These are phyloP conservation scores for Narthecium ossifragum DNA, from an alignment of 106 monocot species.

Conservation along the genomic window DNA sequence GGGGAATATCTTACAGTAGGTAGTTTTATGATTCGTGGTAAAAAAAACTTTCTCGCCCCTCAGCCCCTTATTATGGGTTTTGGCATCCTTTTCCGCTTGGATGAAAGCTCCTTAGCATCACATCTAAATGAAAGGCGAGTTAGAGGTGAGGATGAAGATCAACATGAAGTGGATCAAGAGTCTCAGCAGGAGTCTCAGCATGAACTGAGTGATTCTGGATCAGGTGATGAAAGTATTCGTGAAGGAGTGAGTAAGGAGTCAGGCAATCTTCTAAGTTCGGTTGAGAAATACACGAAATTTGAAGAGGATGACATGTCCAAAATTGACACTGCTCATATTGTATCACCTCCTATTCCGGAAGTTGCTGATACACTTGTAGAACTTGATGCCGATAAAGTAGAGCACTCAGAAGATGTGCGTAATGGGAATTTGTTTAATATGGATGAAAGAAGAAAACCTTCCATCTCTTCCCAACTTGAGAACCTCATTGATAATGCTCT, in stretches of 20 bases:
- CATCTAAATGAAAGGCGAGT: slow-evolving; percentile 98
- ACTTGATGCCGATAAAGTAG: slow-evolving; percentile 5
- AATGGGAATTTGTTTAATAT: slow-evolving; percentile 4
- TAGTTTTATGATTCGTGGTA: slow-evolving; percentile 99
- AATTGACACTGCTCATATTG: neutral
- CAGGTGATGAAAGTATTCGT: slow-evolving; percentile 31
- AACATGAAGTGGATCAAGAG: slow-evolving; percentile 36
- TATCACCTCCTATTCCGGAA: neutral
- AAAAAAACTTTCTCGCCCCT: slow-evolving; percentile 96
- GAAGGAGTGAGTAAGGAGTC: slow-evolving; percentile 20
- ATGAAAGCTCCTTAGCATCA: slow-evolving; percentile 92
- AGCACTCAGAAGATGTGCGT: neutral
- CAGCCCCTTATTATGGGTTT: slow-evolving; percentile 98
- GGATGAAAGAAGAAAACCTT: slow-evolving; percentile 24
- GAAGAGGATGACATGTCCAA: slow-evolving; percentile 4
- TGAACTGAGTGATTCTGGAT: slow-evolving; percentile 37
- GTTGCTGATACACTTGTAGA: slow-evolving; percentile 8
- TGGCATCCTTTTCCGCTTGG: slow-evolving; percentile 92
- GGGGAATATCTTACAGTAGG: slow-evolving; percentile 98
- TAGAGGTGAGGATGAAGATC: slow-evolving; percentile 78
- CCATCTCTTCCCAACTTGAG: slow-evolving; percentile 69
- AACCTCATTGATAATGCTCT: slow-evolving; percentile 82
- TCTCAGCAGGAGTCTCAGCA: slow-evolving; percentile 16
- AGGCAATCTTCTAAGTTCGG: slow-evolving; percentile 9
- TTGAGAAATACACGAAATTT: neutral